phyloP scores from a whole-genome alignment of 345 rosid species.

The Aurinia saxatilis region DNA sequence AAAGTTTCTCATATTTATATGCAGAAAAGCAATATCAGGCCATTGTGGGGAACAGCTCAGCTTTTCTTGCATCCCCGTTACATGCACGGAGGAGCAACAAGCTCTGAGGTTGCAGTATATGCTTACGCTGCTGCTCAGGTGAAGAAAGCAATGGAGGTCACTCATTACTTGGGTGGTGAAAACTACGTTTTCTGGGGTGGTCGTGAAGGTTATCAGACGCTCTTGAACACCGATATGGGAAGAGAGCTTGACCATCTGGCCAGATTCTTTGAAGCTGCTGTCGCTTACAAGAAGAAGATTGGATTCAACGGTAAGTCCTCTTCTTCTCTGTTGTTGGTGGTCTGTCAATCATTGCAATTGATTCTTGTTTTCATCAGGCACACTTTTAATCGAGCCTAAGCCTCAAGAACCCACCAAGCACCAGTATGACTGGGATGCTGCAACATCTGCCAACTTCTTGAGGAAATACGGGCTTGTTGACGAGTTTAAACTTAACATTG shows the following conservation, averaged over 20 bases:
- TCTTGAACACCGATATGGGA: constrained; percentile 94
- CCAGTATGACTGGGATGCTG: constrained; percentile 99
- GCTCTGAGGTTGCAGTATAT: constrained; percentile 81
- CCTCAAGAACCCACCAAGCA: constrained; percentile 98
- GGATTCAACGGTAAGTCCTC: constrained; percentile 71
- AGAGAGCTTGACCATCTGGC: constrained; percentile 91
- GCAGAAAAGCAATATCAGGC: constrained; percentile 69
- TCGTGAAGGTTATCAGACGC: constrained; percentile 94
- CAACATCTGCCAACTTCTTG: constrained; percentile 81
- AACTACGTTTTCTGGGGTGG: constrained; percentile 99
- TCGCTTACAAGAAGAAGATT: constrained; percentile 87
- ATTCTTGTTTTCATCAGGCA: constrained; percentile 39
- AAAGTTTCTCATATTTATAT: neutral
- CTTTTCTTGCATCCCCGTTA: constrained; percentile 90
- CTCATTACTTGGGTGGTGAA: constrained; percentile 96
- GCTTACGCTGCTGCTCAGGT: constrained; percentile 98
- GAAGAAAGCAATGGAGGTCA: constrained; percentile 95
- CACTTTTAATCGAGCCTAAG: constrained; percentile 87
- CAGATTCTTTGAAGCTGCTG: constrained; percentile 77
- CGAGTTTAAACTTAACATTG: constrained; percentile 81
- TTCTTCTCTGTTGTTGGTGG: neutral
- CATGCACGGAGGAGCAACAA: constrained; percentile 98
- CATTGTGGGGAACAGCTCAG: constrained; percentile 97
- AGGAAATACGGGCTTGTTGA: constrained; percentile 70
- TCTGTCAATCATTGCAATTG: neutral